Evolutionary conservation across 2,329 filamentous ascomycete genomes (phyloP), one percentile per base, ranked within the genome.

Genomic region (Nannizzia gypsea): DNA sequence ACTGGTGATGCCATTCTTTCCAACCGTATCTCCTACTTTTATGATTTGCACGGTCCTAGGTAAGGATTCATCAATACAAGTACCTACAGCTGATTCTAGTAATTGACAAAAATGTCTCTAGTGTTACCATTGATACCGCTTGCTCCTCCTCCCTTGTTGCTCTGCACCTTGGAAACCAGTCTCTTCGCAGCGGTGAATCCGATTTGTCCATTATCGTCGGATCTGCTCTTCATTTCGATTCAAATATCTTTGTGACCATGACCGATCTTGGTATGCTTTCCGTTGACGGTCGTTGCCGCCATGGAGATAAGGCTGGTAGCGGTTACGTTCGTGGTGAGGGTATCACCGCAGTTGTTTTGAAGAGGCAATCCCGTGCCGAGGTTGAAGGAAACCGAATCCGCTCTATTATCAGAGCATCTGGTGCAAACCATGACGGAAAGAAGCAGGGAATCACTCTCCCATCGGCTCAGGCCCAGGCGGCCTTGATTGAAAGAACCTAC

Each of bases 281-380:
- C 28, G 46, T 55, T 26, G 56, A 59, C 58, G 87, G 88, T 6
- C 81, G 84, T 63, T 91, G 88, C 73, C 88, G 89, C 68, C 89
- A 88, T 0, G 92, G 89, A 68, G 88, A 92, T 71, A 85, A 89
- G 63, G 83, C 80, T 38, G 89, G 89, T 2, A 87, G 90, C 72
- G 89, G 89, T 1, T 92, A 92, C 73, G 92, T 88, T 73, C 84
- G 89, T 69, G 88, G 84, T 59, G 89, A 93, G 66, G 85, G 83
- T 22, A 86, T 87, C 63, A 88, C 84, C 1, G 86, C 86, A 0
- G 80, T 93, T 56, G 79, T 93, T 22, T 75, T 93, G 56, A 93
- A 93, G 78, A 81, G 89, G 40, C 81, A 90, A 2, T 85, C 89
- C 59, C 89, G 92, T 72, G 89, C 89, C 0, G 71, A 87, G 57